phyloP scores from a whole-genome alignment of 495 filamentous ascomycete species.

The Penicillium coprophilum region DNA sequence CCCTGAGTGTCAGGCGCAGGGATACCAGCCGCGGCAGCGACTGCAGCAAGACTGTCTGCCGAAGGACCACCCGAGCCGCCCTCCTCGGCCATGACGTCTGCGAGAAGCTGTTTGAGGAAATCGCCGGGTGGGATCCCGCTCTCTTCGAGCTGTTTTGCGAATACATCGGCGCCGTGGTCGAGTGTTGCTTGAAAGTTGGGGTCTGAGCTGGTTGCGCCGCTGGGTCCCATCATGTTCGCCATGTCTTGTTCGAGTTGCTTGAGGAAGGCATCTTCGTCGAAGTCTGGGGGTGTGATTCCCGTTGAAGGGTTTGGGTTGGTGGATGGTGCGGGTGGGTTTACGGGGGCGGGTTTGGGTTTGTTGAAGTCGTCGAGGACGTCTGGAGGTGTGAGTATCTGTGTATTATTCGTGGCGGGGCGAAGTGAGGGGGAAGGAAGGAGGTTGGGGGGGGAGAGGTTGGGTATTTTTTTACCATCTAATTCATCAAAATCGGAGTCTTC shows the following conservation, averaged over 20 bases:
- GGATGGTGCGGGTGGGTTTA: constrained; percentile 6
- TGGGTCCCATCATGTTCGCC: constrained; percentile 68
- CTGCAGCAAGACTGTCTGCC: constrained; percentile 8
- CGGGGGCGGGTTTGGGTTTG: constrained; percentile 47
- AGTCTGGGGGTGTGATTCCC: constrained; percentile 25
- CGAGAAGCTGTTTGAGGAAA: constrained; percentile 77
- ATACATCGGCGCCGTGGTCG: constrained; percentile 48
- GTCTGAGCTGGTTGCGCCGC: constrained; percentile 17
- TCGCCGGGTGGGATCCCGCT: constrained; percentile 69
- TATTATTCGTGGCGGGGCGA: neutral
- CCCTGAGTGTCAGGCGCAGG: neutral
- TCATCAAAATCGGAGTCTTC: constrained; percentile 75
- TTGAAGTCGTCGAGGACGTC: constrained; percentile 90
- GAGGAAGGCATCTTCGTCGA: constrained; percentile 66
- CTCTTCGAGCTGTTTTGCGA: constrained; percentile 79
- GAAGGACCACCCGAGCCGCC: constrained; percentile 44
- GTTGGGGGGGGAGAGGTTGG: neutral
- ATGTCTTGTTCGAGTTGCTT: constrained; percentile 83
- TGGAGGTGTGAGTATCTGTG: constrained; percentile 31
- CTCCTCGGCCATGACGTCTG: constrained; percentile 78
- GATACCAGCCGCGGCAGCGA: constrained; percentile 2
- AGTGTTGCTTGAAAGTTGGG: constrained; percentile 30
- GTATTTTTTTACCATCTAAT: constrained; percentile 64
- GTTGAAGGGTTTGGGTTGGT: constrained; percentile 17
- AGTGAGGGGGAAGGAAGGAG: neutral